These are phyloP conservation scores for Pulveroboletus sp. DNA, from an alignment of 768 basidiomycete genomes.

Conservation along the genomic window DNA sequence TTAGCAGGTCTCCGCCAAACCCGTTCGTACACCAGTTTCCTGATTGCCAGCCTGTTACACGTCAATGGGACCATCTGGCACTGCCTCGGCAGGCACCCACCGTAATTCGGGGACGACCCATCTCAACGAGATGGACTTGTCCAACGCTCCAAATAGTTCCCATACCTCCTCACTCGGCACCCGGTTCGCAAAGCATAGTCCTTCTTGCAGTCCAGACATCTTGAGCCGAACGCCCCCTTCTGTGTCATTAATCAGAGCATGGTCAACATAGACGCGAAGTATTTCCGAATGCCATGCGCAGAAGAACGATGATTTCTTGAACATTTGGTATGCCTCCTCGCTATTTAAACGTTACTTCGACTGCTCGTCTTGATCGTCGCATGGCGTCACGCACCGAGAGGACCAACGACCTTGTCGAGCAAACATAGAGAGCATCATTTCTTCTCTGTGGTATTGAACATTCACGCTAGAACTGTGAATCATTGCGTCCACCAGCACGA, in stretches of 20 bases:
- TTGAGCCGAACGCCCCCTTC: slow-evolving; percentile 53
- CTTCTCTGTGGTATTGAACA: not conserved
- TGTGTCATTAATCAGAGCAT: slow-evolving; percentile 40
- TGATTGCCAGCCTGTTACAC: slow-evolving; percentile 14
- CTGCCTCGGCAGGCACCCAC: too few species aligned
- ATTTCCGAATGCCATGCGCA: slow-evolving; percentile 61
- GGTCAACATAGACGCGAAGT: slow-evolving; percentile 56
- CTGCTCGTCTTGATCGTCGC: too few species aligned
- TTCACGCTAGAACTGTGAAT: slow-evolving; percentile 33
- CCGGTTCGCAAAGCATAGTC: slow-evolving; percentile 51
- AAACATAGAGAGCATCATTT: slow-evolving; percentile 43
- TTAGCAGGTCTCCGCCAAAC: slow-evolving; percentile 32
- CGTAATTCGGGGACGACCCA: slow-evolving; percentile 27
- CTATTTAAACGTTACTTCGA: slow-evolving; percentile 33
- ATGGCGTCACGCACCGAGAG: slow-evolving; percentile 42
- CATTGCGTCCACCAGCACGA: slow-evolving; percentile 80
- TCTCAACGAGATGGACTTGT: slow-evolving; percentile 24
- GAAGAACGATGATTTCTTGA: slow-evolving; percentile 64
- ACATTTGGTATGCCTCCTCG: slow-evolving; percentile 51
- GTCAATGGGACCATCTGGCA: too few species aligned
- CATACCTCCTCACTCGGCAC: slow-evolving; percentile 23
- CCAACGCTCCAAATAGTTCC: slow-evolving; percentile 25
- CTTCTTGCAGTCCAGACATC: slow-evolving; percentile 64
- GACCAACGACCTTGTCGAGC: slow-evolving; percentile 59
- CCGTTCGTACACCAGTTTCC: slow-evolving; percentile 11